Evolutionary conservation across 768 basidiomycete species (phyloP).

Genomic region (Lactarius akahatsu): DNA sequence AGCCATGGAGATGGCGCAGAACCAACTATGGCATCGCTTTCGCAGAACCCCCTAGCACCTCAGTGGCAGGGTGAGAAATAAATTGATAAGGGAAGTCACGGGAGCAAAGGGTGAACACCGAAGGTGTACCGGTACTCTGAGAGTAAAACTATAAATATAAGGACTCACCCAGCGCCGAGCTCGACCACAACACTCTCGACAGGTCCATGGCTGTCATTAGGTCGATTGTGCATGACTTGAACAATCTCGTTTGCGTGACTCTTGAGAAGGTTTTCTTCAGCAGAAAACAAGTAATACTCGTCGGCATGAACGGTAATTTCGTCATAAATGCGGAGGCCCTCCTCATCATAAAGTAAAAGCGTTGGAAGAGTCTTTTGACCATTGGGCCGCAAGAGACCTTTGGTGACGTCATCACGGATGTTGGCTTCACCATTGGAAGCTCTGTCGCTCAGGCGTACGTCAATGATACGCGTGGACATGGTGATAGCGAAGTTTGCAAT

Average conservation of each 20-base stretch:
- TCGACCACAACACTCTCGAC: slow-evolving; percentile 70
- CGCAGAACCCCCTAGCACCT: background rate
- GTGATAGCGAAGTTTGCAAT: background rate
- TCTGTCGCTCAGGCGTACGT: slow-evolving; percentile 44
- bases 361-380: slow-evolving; percentile 73
- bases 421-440: slow-evolving; percentile 34
- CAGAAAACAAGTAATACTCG: slow-evolving; percentile 89
- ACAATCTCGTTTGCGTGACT: slow-evolving; percentile 73
- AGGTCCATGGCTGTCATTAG: slow-evolving; percentile 29
- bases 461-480: slow-evolving; percentile 44
- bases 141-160: background rate
- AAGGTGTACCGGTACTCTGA: background rate
- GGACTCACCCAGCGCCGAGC: slow-evolving; percentile 89
- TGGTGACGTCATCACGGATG: slow-evolving; percentile 48
- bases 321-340: slow-evolving; percentile 84
- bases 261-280: slow-evolving; percentile 85
- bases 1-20: background rate
- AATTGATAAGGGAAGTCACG: background rate
- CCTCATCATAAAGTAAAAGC: slow-evolving; percentile 81
- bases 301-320: slow-evolving; percentile 71
- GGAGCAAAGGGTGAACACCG: background rate
- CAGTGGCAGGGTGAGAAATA: background rate
- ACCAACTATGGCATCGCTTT: background rate
- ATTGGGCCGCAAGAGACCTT: slow-evolving; percentile 53
- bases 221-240: slow-evolving; percentile 58